Conservation (phyloP, 805 yeast species). For the Candida xyloterini region DNA sequence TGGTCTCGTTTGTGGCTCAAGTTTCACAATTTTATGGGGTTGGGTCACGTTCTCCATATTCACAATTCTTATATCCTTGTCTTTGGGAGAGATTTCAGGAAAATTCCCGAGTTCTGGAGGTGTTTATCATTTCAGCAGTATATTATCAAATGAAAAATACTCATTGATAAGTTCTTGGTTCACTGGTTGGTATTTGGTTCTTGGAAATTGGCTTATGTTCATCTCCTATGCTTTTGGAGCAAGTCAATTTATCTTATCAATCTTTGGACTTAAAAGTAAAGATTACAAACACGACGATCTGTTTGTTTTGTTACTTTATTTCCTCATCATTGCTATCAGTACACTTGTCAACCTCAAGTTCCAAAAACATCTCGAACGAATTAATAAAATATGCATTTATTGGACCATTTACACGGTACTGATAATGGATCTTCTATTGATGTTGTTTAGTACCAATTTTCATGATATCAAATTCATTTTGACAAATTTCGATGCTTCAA, state of each 20-base stretch:
- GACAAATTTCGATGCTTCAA: conserved; percentile 63
- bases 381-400: conserved; percentile 65
- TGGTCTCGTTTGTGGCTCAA: conserved; percentile 73
- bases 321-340: conserved; percentile 52
- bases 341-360: conserved; percentile 63
- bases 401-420: conserved; percentile 75
- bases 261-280: conserved; percentile 59
- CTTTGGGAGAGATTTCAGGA: conserved; percentile 73
- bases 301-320: conserved; percentile 55
- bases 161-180: conserved; percentile 67
- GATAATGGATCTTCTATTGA: conserved; percentile 59
- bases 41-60: conserved; percentile 65
- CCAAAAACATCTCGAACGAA: conserved; percentile 55
- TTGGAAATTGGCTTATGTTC: conserved; percentile 79
- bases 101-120: conserved; percentile 77
- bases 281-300: conserved; percentile 56
- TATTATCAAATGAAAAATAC: conserved; percentile 56
- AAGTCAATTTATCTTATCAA: conserved; percentile 65
- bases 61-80: conserved; percentile 61
- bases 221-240: conserved; percentile 74
- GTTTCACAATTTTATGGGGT: conserved; percentile 72
- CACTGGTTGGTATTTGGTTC: conserved; percentile 70
- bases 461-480: conserved; percentile 59
- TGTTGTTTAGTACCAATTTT: conserved; percentile 55
- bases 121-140: conserved; percentile 73